Percentiles rank a stretch among this genome's conserved stretches.
Evolutionary conservation across 2,329 filamentous ascomycete genomes (phyloP).

Genomic region (Aphanoascus verrucosus): DNA sequence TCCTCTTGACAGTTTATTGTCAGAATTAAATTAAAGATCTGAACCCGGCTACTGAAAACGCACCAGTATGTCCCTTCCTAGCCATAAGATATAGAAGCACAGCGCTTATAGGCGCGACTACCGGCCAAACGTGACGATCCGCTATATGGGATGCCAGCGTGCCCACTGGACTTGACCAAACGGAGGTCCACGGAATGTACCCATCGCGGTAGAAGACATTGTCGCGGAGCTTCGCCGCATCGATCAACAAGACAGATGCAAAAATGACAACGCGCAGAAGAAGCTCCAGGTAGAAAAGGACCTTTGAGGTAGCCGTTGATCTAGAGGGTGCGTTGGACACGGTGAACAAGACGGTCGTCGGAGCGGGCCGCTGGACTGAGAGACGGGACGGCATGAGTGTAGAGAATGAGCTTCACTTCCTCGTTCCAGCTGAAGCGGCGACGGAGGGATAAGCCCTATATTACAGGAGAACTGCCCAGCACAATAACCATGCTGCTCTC

Average conservation of each 20-base stretch:
- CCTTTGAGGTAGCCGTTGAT: constrained; percentile 37
- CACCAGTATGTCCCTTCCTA: constrained; percentile 43
- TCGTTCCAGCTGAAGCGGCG: neutral
- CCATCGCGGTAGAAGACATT: constrained; percentile 22
- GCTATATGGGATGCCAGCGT: constrained; percentile 27
- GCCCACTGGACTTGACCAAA: constrained; percentile 29
- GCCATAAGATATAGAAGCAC: constrained; percentile 37
- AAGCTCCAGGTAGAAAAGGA: constrained; percentile 36
- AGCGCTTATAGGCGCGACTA: constrained; percentile 31
- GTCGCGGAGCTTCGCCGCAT: constrained; percentile 26
- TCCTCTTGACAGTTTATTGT: constrained; percentile 53
- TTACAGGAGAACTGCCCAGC: neutral
- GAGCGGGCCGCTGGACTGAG: constrained; percentile 49
- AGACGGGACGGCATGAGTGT: constrained; percentile 49
- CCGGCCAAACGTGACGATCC: constrained; percentile 34
- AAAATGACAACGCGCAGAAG: constrained; percentile 38
- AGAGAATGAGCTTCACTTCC: neutral
- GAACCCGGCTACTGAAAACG: constrained; percentile 16
- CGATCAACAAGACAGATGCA: constrained; percentile 30
- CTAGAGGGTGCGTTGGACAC: constrained; percentile 64
- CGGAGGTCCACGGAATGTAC: constrained; percentile 22
- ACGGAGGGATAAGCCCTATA: neutral
- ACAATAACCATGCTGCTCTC: neutral
- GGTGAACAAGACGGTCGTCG: constrained; percentile 84
- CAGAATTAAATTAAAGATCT: constrained; percentile 33